Conservation (phyloP, 2,329 filamentous ascomycete genomes). For the Pestalotiopsis sp. region DNA sequence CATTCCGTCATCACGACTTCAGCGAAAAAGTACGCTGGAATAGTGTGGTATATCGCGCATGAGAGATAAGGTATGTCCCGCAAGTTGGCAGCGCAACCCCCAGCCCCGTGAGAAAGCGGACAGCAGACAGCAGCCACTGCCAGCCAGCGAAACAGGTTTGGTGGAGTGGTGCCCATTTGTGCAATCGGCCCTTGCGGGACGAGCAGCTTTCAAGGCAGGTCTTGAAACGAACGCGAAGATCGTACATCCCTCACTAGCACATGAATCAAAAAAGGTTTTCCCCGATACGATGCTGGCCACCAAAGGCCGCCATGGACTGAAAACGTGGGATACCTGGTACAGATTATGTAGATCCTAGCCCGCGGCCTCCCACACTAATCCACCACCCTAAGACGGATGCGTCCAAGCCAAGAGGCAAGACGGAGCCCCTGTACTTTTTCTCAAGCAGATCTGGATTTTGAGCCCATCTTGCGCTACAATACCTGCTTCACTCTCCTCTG, state of each 20-base stretch:
- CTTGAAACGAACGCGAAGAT: constrained; percentile 7
- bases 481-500: not conserved
- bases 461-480: not conserved
- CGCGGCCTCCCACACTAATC: not conserved
- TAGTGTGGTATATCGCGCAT: not conserved
- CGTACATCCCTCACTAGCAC: not conserved
- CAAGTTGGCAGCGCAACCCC: not conserved
- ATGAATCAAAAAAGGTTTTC: constrained; percentile 4
- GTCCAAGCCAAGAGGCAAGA: not conserved
- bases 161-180: not conserved
- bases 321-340: constrained; percentile 1
- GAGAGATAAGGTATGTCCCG: not conserved
- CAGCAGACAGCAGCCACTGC: not conserved
- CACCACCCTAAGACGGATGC: not conserved
- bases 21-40: not conserved
- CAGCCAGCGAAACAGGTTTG: not conserved
- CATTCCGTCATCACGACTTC: not conserved
- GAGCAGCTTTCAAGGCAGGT: constrained; percentile 10
- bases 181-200: constrained; percentile 6
- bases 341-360: not conserved
- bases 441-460: not conserved
- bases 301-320: not conserved
- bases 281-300: not conserved
- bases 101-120: not conserved
- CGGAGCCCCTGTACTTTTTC: not conserved